Percentiles rank a stretch among this genome's conserved stretches.
These are phyloP conservation scores for Lotus japonicus DNA, from an alignment of 306 rosid species.

Conservation along the genomic window DNA sequence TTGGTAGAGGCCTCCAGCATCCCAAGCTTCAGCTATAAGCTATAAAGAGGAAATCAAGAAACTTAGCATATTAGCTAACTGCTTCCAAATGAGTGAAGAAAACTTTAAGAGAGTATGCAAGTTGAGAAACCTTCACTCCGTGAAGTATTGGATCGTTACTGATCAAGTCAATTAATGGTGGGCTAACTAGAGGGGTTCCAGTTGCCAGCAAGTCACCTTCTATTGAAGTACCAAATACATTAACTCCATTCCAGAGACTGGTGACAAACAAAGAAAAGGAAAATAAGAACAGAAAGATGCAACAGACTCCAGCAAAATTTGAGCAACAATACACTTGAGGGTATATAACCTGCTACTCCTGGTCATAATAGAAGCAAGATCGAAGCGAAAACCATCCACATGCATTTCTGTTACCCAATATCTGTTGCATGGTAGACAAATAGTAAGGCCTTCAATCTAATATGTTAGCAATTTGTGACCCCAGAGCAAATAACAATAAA, in stretches of 20 bases:
- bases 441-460: slow-evolving; percentile 22
- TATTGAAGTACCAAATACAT: slow-evolving; percentile 67
- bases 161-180: slow-evolving; percentile 86
- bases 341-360: slow-evolving; percentile 79
- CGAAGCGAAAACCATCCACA: slow-evolving; percentile 98
- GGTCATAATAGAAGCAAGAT: slow-evolving; percentile 96
- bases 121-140: slow-evolving; percentile 72
- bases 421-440: slow-evolving; percentile 40
- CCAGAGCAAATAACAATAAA: neutral
- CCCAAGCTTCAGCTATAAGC: slow-evolving; percentile 99
- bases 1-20: slow-evolving; percentile 94
- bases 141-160: slow-evolving; percentile 85
- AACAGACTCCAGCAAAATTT: slow-evolving; percentile 11
- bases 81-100: slow-evolving; percentile 9
- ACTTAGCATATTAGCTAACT: slow-evolving; percentile 8
- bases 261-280: slow-evolving; percentile 26
- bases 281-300: slow-evolving; percentile 24
- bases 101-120: slow-evolving; percentile 15
- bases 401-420: slow-evolving; percentile 98
- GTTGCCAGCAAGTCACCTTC: slow-evolving; percentile 63
- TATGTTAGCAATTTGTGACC: slow-evolving; percentile 3
- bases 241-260: slow-evolving; percentile 82
- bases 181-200: slow-evolving; percentile 79
- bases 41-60: slow-evolving; percentile 31
- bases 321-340: slow-evolving; percentile 3